These are phyloP conservation scores for Pecoramyces ruminantium DNA, from an alignment of 192 early-diverging fungal species.

Conservation along the genomic window DNA sequence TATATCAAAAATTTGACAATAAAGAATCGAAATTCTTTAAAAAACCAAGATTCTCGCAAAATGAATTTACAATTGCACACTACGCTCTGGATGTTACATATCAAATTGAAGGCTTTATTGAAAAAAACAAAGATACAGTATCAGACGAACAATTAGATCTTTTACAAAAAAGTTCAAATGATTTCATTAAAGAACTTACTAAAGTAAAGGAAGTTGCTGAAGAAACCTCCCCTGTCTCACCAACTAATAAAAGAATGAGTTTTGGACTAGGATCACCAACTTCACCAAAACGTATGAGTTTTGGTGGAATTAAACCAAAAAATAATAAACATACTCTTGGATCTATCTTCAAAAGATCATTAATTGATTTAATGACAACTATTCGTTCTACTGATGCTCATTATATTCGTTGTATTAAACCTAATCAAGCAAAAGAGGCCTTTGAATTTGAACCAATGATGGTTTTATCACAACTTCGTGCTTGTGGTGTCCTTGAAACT, in stretches of 20 bases:
- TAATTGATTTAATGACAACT: conserved; percentile 89
- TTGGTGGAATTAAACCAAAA: background rate
- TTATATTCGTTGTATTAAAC: conserved; percentile 99
- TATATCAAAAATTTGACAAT: conserved; percentile 64
- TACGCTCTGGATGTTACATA: conserved; percentile 91
- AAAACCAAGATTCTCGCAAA: conserved; percentile 78
- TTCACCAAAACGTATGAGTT: background rate
- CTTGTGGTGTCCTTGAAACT: conserved; percentile 97
- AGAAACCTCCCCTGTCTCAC: no score
- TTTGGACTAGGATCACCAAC: no score
- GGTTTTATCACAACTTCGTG: conserved; percentile 84
- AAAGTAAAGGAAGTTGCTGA: no score
- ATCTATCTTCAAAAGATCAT: conserved; percentile 86
- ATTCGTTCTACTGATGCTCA: conserved; percentile 82
- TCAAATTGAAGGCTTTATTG: conserved; percentile 84
- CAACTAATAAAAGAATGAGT: no score
- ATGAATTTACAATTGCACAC: conserved; percentile 80
- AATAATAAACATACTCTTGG: conserved; percentile 78
- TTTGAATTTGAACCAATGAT: conserved; percentile 89
- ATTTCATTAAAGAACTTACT: background rate
- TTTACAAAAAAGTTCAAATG: background rate
- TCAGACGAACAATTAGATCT: conserved; percentile 51
- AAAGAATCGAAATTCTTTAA: conserved; percentile 59
- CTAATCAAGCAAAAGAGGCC: conserved; percentile 82
- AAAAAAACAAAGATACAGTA: conserved; percentile 98